Evolutionary conservation across 129 eudicot species (phyloP).

Genomic region (carrot (Daucus carota)): DH1_v3.0 NC_030389.2:4609501-4610000

Average conservation of each 20-base stretch:
- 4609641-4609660: background rate
- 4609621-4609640: background rate
- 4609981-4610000: background rate
- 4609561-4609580: background rate
- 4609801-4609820: background rate
- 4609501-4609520: constrained; percentile 68
- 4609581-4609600: background rate
- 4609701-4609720: too few relatives aligned
- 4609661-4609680: background rate
- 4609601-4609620: background rate
- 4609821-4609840: too few relatives aligned
- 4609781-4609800: too few relatives aligned
- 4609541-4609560: background rate
- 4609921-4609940: background rate
- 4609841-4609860: too few relatives aligned
- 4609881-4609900: background rate
- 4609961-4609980: too few relatives aligned
- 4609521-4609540: constrained; percentile 25
- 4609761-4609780: background rate
- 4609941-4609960: too few relatives aligned
- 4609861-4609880: too few relatives aligned
- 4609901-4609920: background rate
- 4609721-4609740: background rate
- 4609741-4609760: background rate
- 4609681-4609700: too few relatives aligned